Percentiles rank a stretch among this genome's conserved stretches.
Conservation (phyloP, 2,329 filamentous ascomycete species). For the Didymella arachidicola region DNA sequence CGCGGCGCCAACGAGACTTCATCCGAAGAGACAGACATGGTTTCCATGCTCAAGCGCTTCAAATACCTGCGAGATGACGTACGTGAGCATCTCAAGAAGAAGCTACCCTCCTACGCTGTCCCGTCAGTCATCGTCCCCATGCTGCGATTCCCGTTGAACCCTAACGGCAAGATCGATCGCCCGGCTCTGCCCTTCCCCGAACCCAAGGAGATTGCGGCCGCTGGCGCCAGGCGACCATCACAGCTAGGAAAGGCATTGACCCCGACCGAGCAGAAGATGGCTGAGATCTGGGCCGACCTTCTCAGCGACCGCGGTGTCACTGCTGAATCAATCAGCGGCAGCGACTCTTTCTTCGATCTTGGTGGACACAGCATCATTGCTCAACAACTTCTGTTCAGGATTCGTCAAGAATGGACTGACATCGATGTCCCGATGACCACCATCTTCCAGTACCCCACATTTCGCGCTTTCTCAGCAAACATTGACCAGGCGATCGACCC, state of each 20-base stretch:
- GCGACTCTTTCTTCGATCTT: conserved; percentile 76
- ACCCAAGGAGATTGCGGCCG: conserved; percentile 69
- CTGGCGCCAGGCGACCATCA: conserved; percentile 57
- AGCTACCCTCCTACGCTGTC: conserved; percentile 77
- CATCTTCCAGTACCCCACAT: conserved; percentile 73
- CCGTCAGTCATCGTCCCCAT: conserved; percentile 78
- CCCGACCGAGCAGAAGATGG: conserved; percentile 71
- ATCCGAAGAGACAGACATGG: conserved; percentile 59
- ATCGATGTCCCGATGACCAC: conserved; percentile 73
- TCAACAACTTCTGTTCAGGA: conserved; percentile 78
- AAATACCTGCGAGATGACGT: conserved; percentile 66
- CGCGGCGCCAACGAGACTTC: conserved; percentile 50
- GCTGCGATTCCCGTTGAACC: conserved; percentile 73
- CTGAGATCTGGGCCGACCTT: conserved; percentile 76
- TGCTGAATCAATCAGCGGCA: conserved; percentile 69
- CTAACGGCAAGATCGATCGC: conserved; percentile 75
- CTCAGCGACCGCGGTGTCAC: conserved; percentile 67
- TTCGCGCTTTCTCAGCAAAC: conserved; percentile 63
- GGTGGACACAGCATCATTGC: conserved; percentile 84
- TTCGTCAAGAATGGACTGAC: conserved; percentile 68
- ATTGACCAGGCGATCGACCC: conserved; percentile 61
- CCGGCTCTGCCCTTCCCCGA: conserved; percentile 83
- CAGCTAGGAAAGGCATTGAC: conserved; percentile 57
- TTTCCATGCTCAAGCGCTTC: conserved; percentile 67
- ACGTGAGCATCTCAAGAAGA: conserved; percentile 73